phyloP scores from a whole-genome alignment of 352 stramenopile species.

The Pythium oligandrum region DNA sequence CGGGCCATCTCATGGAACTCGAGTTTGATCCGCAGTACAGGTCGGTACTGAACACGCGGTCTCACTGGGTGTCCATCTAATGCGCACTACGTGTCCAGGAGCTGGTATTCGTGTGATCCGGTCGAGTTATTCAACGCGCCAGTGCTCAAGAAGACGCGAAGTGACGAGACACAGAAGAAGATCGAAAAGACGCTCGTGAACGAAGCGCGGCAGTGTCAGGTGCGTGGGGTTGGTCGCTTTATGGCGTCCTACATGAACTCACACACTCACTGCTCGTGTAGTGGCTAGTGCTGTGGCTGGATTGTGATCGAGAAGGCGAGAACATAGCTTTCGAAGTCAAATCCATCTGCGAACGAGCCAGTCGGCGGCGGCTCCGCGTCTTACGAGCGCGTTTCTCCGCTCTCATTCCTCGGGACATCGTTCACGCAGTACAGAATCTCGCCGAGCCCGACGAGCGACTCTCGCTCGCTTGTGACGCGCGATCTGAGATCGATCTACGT shows the following conservation, averaged over 20 bases:
- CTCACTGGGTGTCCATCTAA: neutral
- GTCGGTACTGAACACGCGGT: slow-evolving; percentile 18
- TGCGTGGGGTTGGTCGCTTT: slow-evolving; percentile 14
- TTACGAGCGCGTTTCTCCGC: slow-evolving; percentile 91
- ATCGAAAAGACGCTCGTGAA: slow-evolving; percentile 90
- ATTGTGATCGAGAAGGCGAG: slow-evolving; percentile 99
- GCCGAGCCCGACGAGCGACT: slow-evolving; percentile 74
- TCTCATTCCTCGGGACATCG: slow-evolving; percentile 90
- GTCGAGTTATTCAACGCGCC: slow-evolving; percentile 92
- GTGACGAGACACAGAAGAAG: slow-evolving; percentile 79
- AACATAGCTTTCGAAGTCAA: slow-evolving; percentile 98
- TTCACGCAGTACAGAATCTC: slow-evolving; percentile 83
- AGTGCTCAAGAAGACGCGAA: slow-evolving; percentile 79
- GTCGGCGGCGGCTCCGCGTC: slow-evolving; percentile 62
- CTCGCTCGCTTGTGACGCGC: slow-evolving; percentile 83
- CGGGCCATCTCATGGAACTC: slow-evolving; percentile 96
- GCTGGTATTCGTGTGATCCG: slow-evolving; percentile 93
- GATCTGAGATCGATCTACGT: slow-evolving; percentile 93
- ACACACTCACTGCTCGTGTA: slow-evolving; percentile 9
- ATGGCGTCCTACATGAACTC: neutral
- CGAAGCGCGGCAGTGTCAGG: slow-evolving; percentile 74
- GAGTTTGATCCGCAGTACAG: slow-evolving; percentile 90
- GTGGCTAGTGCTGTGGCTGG: slow-evolving; percentile 96
- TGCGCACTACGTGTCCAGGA: slow-evolving; percentile 36
- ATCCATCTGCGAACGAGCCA: slow-evolving; percentile 74